Percentiles rank a stretch among this genome's conserved stretches.
Evolutionary conservation across 495 filamentous ascomycete genomes (phyloP).

Genomic region (Tuber aestivum): DNA sequence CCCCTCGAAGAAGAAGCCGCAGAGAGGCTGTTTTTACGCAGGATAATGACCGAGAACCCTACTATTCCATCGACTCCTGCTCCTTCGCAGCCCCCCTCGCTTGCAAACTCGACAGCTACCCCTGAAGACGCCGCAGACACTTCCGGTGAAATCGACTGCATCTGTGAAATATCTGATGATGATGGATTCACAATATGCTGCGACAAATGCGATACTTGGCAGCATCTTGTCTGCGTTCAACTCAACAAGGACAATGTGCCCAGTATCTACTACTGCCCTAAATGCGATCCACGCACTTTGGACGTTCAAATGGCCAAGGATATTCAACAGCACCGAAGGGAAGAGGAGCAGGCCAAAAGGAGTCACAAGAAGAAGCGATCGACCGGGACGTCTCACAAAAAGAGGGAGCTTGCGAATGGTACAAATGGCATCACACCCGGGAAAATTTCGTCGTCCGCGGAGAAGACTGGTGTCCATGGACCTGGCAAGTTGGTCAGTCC

Average conservation of each 20-base stretch:
- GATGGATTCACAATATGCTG: constrained; percentile 97
- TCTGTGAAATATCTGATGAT: constrained; percentile 85
- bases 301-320: constrained; percentile 65
- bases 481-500: constrained; percentile 45
- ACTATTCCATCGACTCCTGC: constrained; percentile 40
- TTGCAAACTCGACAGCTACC: constrained; percentile 34
- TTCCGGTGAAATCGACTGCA: constrained; percentile 72
- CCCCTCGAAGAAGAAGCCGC: constrained; percentile 42
- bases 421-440: constrained; percentile 46
- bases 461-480: constrained; percentile 38
- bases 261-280: constrained; percentile 72
- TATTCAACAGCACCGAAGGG: constrained; percentile 57
- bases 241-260: constrained; percentile 64
- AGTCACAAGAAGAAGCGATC: constrained; percentile 69
- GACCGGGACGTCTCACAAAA: constrained; percentile 51
- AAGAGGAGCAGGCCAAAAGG: constrained; percentile 55
- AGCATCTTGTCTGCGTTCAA: constrained; percentile 95
- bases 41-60: constrained; percentile 45
- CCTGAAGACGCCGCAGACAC: constrained; percentile 35
- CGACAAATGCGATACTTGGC: constrained; percentile 93
- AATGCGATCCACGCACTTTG: constrained; percentile 70
- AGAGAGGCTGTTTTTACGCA: constrained; percentile 43
- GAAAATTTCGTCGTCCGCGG: constrained; percentile 40
- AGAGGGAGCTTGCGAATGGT: constrained; percentile 45
- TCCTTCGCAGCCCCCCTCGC: constrained; percentile 37